phyloP scores from a whole-genome alignment of 2,329 filamentous ascomycete genomes.

The Cladosporium sp. region DNA sequence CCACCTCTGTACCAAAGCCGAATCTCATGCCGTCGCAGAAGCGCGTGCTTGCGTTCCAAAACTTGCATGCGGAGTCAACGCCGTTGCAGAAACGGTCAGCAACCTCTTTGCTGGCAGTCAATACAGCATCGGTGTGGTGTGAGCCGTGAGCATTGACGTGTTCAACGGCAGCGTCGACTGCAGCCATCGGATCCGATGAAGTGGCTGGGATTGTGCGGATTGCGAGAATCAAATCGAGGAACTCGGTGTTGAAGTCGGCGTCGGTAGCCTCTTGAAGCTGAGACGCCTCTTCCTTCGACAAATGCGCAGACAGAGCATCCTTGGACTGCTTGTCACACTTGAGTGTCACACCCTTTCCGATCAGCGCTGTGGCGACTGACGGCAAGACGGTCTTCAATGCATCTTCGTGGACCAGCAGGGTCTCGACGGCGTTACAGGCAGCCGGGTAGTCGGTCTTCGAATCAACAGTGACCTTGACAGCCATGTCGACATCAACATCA shows the following conservation, averaged over 20 bases:
- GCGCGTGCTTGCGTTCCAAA: slow-evolving; percentile 93
- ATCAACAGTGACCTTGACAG: slow-evolving; percentile 75
- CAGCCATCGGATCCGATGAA: slow-evolving; percentile 17
- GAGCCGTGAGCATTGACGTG: slow-evolving; percentile 94
- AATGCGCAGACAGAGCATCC: slow-evolving; percentile 51
- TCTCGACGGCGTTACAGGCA: slow-evolving; percentile 93
- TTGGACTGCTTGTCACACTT: slow-evolving; percentile 72
- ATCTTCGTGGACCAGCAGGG: slow-evolving; percentile 74
- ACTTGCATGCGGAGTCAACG: slow-evolving; percentile 86
- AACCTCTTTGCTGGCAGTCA: slow-evolving; percentile 63
- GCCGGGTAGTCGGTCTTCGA: slow-evolving; percentile 93
- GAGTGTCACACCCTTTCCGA: slow-evolving; percentile 73
- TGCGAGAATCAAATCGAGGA: slow-evolving; percentile 77
- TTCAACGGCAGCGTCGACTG: slow-evolving; percentile 65
- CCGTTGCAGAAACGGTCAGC: slow-evolving; percentile 80
- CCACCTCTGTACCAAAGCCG: slow-evolving; percentile 96
- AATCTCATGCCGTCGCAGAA: slow-evolving; percentile 97
- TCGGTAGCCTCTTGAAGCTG: slow-evolving; percentile 62
- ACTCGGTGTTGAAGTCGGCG: slow-evolving; percentile 81
- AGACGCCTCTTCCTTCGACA: slow-evolving; percentile 39
- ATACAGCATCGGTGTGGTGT: slow-evolving; percentile 88
- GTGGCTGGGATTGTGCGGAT: slow-evolving; percentile 66
- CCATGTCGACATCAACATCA: slow-evolving; percentile 69
- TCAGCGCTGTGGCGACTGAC: slow-evolving; percentile 66
- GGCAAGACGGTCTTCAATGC: slow-evolving; percentile 67